Evolutionary conservation across 225 moss, liverwort and hornwort species (phyloP), one percentile per base, ranked within the genome.

Genomic region (Polytrichum formosum): DNA sequence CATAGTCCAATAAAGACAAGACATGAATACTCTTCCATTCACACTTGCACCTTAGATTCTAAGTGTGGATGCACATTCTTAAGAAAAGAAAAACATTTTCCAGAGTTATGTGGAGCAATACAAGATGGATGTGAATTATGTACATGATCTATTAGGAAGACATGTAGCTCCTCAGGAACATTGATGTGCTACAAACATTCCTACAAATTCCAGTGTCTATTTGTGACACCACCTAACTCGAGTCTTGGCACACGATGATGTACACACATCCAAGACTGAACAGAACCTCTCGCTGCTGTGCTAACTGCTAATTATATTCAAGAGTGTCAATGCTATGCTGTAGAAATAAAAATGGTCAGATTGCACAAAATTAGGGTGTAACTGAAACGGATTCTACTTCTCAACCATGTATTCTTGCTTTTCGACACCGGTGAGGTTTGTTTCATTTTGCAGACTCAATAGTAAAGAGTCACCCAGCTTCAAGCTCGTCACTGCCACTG

Each of bases 401-500:
- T 97, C 96, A 55, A 96, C 85, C 53, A 92, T 86, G 61, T 79
- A 89, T 60, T 82, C 84, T 54, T 69, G 80, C 67, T 86, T 82
- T 37, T 77, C 81, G 16, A 85, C 56, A 66, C 86, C 89, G 0
- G 83, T 79, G 28, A 88, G 86, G 56, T 74, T 71, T 26, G 76
- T 83, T 37, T 83, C 86, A 30, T 81, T 89, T 61, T 92, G 92
- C 70, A 92, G 20, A 73, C 82, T 89, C 55, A 97, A 63, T 28
- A 93, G 54, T 2, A 93, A 77, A 58, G 79, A 69, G 71, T 93
- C 84, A 2, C 93, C 93, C 63, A 66, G 69, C 72, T 83, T 89
- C 79, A 97, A 80, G 65, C 84, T 83, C 0, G 96, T 93, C 22
- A 97, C 93, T 60, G 96, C 87, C 64, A 87, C 77, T 2, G 91